Evolutionary conservation across 208 protist genomes (phyloP), one percentile per base, ranked within the genome.

Genomic region (Strigomonas galati): DNA sequence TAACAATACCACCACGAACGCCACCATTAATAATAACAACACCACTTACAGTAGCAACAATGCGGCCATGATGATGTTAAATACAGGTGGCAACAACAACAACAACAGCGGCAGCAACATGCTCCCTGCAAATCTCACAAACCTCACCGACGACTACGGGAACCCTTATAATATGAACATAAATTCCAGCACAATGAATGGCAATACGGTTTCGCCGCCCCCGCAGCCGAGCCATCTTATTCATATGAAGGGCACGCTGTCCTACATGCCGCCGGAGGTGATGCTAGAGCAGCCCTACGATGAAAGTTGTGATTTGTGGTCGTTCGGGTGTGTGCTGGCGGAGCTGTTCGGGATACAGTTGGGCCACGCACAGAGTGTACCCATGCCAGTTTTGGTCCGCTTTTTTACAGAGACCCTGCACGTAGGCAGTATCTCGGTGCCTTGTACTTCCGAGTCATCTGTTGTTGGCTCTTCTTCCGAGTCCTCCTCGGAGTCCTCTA

Each of bases 181-280:
- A n/a, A n/a, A n/a, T n/a, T n/a, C 6, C n/a, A 27, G n/a, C 48
- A n/a, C 2, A 2, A 58, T 23, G 53, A 30, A 58, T 5, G 24
- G 28, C 21, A 30, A 21, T 9, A 37, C 9, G 32, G 32, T 37
- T 9, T 37, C 40, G 10, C 12, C 40, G 40, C 40, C 5, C 10
- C 40, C 40, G 40, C 12, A n/a, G 12, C 12, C 40, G 40, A 46
- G 66, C 21, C 56, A 77, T 31, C 74, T 92, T 55, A 78, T 62
- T 0, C 87, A 87, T 58, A 92, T 92, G 81, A 88, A 87, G 40
- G 89, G 89, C 12, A 94, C 89, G 24, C 60, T 91, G 48, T 67
- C 79, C 26, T 94, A 94, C 74, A 94, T 94, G 89, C 74, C 84
- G 23, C 89, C 89, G 9, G 85, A 94, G 70, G 87, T 94, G 73